A percentile compares a stretch with the other conserved stretches of the same genome.
Conservation (phyloP, 2,329 filamentous ascomycete species). For the Triangularia verruculosa region DNA sequence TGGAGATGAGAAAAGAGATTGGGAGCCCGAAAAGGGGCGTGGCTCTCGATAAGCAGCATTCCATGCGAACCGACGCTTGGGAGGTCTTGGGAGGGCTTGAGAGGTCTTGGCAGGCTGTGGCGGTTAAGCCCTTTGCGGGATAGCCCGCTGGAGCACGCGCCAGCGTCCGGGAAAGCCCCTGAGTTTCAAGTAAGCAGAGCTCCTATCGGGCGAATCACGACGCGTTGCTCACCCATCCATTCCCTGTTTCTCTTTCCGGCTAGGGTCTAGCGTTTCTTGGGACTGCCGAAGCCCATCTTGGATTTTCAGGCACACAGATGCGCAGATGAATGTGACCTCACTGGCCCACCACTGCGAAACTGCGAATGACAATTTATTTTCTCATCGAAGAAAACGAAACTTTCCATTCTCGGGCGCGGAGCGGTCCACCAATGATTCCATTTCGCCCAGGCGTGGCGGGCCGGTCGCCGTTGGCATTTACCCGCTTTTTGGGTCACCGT, state of each 20-base stretch:
- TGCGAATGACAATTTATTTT: not conserved
- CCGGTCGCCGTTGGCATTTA: not conserved
- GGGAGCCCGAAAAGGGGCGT: constrained; percentile 19
- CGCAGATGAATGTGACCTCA: not conserved
- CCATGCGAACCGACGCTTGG: not conserved
- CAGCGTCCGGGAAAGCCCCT: constrained; percentile 17
- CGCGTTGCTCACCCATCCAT: not conserved
- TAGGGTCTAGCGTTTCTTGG: not conserved
- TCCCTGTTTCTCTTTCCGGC: not conserved
- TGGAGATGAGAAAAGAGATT: constrained; percentile 6
- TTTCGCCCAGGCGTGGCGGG: not conserved
- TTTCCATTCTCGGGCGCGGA: not conserved
- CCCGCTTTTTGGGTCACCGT: not conserved
- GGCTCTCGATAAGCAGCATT: not conserved
- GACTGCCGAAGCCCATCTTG: not conserved
- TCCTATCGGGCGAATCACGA: not conserved
- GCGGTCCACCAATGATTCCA: not conserved
- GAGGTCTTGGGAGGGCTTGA: no score
- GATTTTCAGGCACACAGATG: not conserved
- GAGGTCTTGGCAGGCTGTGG: not conserved
- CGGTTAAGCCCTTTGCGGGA: constrained; percentile 19
- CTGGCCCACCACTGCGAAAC: not conserved
- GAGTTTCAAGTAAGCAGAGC: constrained; percentile 1
- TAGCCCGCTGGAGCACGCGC: constrained; percentile 22
- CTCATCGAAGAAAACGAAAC: not conserved